Base-by-base conservation (phyloP, 73 alveolate species). In the Tetrahymena thermophila region DNA sequence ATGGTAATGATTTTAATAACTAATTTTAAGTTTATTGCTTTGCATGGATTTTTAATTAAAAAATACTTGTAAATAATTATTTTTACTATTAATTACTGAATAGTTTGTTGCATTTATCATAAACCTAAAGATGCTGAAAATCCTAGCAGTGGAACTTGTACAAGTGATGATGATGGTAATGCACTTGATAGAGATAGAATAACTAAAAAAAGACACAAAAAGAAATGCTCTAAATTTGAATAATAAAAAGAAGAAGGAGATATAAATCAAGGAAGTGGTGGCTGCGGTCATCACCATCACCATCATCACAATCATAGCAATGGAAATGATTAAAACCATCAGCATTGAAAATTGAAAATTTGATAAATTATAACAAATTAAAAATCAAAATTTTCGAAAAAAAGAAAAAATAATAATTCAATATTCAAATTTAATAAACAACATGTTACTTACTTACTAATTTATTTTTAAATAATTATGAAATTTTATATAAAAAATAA, bases 91-190 rank as follows among this genome's bases (percentile, higher is more conserved):
- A 14, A 50, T 19, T 50, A 50, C 23, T 0, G 0, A 28, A 38
- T 93, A 93, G 95, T 43, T 10, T 93, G 95, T 42, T 93, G 95
- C 15, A 93, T 93, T 17, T 93, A 93, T 57, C 57, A 42, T 25
- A 85, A 94, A 23, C 35, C 89, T 21, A 44, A 84, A 34, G 93
- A 83, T 21, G 84, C 56, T 3, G 38, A 28, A 25, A 31, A 43
- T n/a, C 55, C 93, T 16, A 43, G 93, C 43, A 85, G 83, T 31
- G 94, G 42, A 2, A 95, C 97, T 35, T 95, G 97, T 21, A 50
- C 97, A 44, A 95, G 97, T 50, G 97, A 95, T 93, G 97, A 95
- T 56, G 95, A 95, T 55, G 93, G 85, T 4, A 95, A 95, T 95
- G 97, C 97, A 14, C 43, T 95, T 19, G 97, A 95, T 11, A 95